These are phyloP conservation scores for Candida gorgasii DNA, from an alignment of 805 yeast species.

Conservation along the genomic window DNA sequence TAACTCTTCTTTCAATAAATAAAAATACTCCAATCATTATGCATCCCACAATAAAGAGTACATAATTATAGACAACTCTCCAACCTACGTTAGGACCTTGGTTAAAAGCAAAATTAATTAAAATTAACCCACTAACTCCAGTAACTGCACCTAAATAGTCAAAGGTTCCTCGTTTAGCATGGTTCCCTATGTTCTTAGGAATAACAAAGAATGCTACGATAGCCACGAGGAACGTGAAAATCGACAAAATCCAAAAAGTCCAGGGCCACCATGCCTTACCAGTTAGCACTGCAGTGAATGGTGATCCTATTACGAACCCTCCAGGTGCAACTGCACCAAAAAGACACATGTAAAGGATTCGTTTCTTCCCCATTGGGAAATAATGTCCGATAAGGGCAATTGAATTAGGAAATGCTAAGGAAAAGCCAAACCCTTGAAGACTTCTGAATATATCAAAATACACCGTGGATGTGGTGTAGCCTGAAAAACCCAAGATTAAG, in stretches of 20 bases:
- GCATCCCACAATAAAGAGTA: conserved; percentile 56
- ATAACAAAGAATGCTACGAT: conserved; percentile 24
- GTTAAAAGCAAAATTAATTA: conserved; percentile 72
- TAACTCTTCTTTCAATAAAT: conserved; percentile 46
- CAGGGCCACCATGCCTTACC: conserved; percentile 37
- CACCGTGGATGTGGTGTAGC: conserved; percentile 22
- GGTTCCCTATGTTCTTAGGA: conserved; percentile 28
- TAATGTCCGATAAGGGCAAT: conserved; percentile 33
- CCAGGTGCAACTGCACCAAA: conserved; percentile 38
- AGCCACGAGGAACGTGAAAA: conserved; percentile 19
- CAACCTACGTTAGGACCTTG: conserved; percentile 79
- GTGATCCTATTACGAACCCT: conserved; percentile 32
- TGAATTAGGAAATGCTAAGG: conserved; percentile 35
- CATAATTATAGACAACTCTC: conserved; percentile 59
- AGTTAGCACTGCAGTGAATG: conserved; percentile 27
- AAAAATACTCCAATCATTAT: conserved; percentile 41
- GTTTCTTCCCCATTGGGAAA: conserved; percentile 26
- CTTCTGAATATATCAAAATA: conserved; percentile 33
- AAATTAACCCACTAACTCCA: conserved; percentile 62
- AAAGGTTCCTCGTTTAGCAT: conserved; percentile 15
- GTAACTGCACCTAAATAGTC: conserved; percentile 38
- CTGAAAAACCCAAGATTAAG: conserved; percentile 28
- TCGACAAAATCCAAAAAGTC: conserved; percentile 31
- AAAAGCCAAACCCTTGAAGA: conserved; percentile 37
- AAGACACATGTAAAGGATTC: conserved; percentile 25